These are phyloP conservation scores for Solanum chaucha DNA, from an alignment of 257 asterid species.

Conservation along the genomic window DNA sequence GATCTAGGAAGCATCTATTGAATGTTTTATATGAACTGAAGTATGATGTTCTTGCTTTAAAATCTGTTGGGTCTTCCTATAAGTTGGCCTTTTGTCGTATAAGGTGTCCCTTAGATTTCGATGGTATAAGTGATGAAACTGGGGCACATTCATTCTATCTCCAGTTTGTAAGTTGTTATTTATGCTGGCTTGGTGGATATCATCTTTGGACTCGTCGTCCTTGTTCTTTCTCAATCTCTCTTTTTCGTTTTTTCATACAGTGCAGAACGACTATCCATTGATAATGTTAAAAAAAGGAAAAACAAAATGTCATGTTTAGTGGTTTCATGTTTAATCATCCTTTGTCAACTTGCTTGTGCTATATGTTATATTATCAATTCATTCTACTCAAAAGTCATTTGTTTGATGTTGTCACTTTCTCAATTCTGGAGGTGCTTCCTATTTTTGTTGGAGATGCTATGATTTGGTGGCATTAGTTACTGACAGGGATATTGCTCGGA, in stretches of 20 bases:
- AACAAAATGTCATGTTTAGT: neutral
- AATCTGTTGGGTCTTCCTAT: neutral
- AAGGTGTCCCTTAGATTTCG: neutral
- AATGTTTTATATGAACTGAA: neutral
- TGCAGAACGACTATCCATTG: neutral
- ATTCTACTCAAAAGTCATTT: neutral
- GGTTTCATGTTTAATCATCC: neutral
- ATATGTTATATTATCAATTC: neutral
- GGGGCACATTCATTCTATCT: neutral
- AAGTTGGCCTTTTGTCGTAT: neutral
- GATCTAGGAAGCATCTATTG: slow-evolving; percentile 17
- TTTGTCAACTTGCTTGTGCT: neutral
- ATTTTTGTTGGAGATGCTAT: neutral
- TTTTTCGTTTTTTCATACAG: neutral
- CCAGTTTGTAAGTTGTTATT: neutral
- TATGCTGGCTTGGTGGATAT: slow-evolving; percentile 1
- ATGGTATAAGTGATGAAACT: neutral
- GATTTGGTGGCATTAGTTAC: neutral
- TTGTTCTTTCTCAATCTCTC: neutral
- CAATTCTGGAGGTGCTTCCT: neutral
- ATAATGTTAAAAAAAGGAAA: neutral
- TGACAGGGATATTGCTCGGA: neutral
- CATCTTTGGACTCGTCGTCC: neutral
- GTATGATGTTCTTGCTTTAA: neutral
- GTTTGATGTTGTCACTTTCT: neutral